Evolutionary conservation across 495 filamentous ascomycete species (phyloP).

Genomic region (Hyaloscypha bicolor): DNA sequence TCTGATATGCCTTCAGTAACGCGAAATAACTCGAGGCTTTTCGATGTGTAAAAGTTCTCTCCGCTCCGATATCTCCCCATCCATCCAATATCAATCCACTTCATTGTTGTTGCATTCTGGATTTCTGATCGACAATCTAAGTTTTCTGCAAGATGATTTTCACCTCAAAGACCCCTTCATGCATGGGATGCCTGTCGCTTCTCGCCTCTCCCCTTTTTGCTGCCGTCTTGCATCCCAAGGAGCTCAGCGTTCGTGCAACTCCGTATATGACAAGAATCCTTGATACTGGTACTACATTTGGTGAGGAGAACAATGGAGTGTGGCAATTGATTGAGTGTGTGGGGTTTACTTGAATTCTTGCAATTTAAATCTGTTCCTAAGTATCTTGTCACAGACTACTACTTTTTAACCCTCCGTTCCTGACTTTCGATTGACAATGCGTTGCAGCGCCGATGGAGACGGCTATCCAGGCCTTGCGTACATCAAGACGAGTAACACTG

Average conservation of each 20-base stretch:
- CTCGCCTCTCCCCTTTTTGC: not conserved
- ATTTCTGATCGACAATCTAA: no score
- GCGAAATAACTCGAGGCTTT: no score
- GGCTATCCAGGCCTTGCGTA: not conserved
- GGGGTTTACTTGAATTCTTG: not conserved
- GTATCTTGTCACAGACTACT: not conserved
- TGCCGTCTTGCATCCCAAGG: not conserved
- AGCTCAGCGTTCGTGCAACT: not conserved
- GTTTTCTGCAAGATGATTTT: not conserved
- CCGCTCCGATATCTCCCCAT: no score
- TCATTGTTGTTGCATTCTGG: no score
- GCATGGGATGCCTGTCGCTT: not conserved
- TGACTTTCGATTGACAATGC: not conserved
- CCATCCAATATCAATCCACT: no score
- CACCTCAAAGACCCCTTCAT: not conserved
- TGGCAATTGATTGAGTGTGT: not conserved
- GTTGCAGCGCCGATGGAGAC: not conserved
- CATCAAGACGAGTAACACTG: not conserved
- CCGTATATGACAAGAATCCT: not conserved
- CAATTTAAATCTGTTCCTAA: not conserved
- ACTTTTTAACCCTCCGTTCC: not conserved
- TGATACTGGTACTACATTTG: not conserved
- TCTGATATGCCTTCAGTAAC: no score
- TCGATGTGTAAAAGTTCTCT: no score
- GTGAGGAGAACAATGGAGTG: not conserved